Evolutionary conservation across 2,329 filamentous ascomycete genomes (phyloP), one percentile per base, ranked within the genome.

Genomic region (Fusarium robinianum): DNA sequence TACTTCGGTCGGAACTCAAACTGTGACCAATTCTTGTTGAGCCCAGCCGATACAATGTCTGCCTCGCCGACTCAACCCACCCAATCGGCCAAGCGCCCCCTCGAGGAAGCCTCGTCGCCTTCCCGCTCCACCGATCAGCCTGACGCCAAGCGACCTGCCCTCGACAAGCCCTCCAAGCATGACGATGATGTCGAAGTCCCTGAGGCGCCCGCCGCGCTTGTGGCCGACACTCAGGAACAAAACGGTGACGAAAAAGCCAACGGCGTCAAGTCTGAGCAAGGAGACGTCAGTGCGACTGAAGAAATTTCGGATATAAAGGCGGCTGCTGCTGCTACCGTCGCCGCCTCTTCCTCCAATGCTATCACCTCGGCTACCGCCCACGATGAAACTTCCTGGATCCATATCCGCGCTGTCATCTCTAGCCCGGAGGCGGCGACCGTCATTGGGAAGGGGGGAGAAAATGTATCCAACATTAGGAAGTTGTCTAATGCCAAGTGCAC

Each of bases 371-470:
- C 74, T 64, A 73, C 74, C 33, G 71, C 83, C 32, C 85, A 94
- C 61, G 94, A 99, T 65, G 94, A 99, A 75, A 90, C 88, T 33
- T 85, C 85, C 32, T 99, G 94, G 92, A 91, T 99, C 58, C 94
- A 99, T 68, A 88, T 99, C 61, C 88, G 94, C 59, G 90, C 94
- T 42, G 91, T 96, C 62, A 99, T 99, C 62, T 95, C 92, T 38
- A 99, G 92, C 70, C 90, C 90, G 31, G 94, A 99, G 72, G 94
- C 94, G 58, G 94, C 94, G 25, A 99, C 94, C 34, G 90, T 96
- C 57, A 99, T 99, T 71, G 94, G 94, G 66, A 99, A 99, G 74
- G 92, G 91, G 53, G 94, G 94, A 67, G 94, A 99, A 77, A 99
- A 99, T 65, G 94, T 99, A 33, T 95, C 91, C 58, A 90, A 95